These are phyloP conservation scores for Ustilago crameri DNA, from an alignment of 1,284 basidiomycete genomes.

Conservation along the genomic window DNA sequence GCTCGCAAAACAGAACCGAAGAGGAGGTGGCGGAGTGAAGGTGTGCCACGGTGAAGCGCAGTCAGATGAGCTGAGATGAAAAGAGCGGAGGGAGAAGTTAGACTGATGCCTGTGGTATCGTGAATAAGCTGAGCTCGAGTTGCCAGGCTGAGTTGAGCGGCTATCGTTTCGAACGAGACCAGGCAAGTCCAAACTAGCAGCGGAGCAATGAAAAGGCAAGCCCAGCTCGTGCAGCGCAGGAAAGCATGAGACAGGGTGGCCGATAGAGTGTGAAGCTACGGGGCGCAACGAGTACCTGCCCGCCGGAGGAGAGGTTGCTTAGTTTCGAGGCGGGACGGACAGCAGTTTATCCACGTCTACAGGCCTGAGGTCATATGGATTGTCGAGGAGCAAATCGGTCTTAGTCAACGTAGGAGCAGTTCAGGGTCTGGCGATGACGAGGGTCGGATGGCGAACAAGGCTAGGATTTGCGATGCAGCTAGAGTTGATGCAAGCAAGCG, in stretches of 20 bases:
- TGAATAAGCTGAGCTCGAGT: background rate
- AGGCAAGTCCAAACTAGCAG: background rate
- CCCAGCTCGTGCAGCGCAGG: conserved; percentile 1
- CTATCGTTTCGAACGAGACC: no score
- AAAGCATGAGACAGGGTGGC: background rate
- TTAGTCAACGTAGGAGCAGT: background rate
- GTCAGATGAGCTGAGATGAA: background rate
- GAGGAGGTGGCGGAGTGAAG: background rate
- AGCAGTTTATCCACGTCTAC: conserved; percentile 1
- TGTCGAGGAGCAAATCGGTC: background rate
- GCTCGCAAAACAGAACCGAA: no score
- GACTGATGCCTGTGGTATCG: conserved; percentile 12
- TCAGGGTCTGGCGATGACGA: conserved; percentile 2
- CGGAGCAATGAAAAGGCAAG: background rate
- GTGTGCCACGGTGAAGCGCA: background rate
- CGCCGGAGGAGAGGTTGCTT: background rate
- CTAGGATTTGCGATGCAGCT: conserved; percentile 31
- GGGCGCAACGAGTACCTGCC: no score
- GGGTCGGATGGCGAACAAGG: conserved; percentile 13
- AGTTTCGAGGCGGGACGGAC: background rate
- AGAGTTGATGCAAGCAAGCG: conserved; percentile 29
- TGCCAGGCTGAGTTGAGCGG: conserved; percentile 10
- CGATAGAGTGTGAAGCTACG: background rate
- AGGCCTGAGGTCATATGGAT: background rate
- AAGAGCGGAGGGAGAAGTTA: conserved; percentile 18